Percentiles rank a stretch among this genome's conserved stretches.
phyloP scores from a whole-genome alignment of 192 early-diverging fungal genomes.

The Geranomyces variabilis region DNA sequence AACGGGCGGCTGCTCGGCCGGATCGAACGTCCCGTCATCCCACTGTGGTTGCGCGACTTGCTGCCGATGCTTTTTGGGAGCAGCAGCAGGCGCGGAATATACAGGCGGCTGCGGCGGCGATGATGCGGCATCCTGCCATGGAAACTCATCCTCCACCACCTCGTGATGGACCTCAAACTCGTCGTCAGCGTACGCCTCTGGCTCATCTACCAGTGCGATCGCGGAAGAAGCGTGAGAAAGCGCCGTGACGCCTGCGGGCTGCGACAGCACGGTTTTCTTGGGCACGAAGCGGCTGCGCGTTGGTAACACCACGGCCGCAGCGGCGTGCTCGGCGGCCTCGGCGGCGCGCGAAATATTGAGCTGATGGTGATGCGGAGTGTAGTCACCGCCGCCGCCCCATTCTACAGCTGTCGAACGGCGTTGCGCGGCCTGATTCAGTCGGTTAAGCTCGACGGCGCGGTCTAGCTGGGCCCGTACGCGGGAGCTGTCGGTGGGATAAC shows the following conservation, averaged over 20 bases:
- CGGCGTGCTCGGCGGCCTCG: background rate
- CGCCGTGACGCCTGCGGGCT: background rate
- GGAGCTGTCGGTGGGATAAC: background rate
- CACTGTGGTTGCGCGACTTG: constrained; percentile 1
- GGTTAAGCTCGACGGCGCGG: constrained; percentile 5
- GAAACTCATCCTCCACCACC: constrained; percentile 4
- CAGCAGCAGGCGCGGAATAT: background rate
- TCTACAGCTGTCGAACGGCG: background rate
- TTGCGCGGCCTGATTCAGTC: background rate
- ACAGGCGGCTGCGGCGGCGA: too few species aligned
- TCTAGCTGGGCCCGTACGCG: constrained; percentile 1
- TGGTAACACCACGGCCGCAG: background rate
- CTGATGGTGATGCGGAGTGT: background rate
- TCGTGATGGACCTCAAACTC: background rate
- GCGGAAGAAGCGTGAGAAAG: background rate
- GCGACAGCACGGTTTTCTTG: constrained; percentile 2
- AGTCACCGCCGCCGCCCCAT: background rate
- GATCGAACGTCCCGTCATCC: constrained; percentile 9
- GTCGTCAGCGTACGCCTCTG: background rate
- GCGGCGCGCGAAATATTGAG: background rate
- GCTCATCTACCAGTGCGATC: background rate
- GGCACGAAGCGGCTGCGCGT: constrained; percentile 19
- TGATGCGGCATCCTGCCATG: background rate
- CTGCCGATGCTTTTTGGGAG: background rate
- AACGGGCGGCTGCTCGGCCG: background rate